Percentiles rank a stretch among this genome's conserved stretches.
Conservation (phyloP, 176 grass and related monocot genomes). For the Microstegium vimineum region DNA sequence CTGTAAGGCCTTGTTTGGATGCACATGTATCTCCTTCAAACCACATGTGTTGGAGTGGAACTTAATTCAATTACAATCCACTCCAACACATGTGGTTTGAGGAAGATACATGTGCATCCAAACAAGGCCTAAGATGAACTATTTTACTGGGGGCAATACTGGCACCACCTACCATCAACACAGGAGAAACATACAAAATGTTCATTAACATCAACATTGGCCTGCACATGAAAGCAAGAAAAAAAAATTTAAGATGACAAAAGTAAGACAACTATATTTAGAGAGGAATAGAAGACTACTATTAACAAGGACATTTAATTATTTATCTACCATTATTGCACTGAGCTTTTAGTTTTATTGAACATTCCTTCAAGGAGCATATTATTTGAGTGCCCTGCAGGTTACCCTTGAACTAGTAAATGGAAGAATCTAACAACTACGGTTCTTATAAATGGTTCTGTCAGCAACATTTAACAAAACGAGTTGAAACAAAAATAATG, state of each 20-base stretch:
- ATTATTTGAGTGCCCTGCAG: not conserved
- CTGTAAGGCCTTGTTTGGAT: no score
- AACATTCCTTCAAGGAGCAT: not conserved
- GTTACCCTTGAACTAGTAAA: not conserved
- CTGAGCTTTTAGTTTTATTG: not conserved
- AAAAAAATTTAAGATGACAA: constrained; percentile 2
- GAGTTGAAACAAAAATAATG: not conserved
- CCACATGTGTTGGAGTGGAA: no score
- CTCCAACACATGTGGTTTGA: no score
- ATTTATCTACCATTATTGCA: not conserved
- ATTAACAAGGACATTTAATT: constrained; percentile 11
- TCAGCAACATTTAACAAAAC: not conserved
- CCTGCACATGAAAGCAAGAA: constrained; percentile 40
- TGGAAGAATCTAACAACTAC: not conserved
- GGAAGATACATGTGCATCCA: no score
- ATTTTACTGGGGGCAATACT: not conserved
- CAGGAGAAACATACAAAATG: constrained; percentile 98
- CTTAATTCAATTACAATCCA: no score
- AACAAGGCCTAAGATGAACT: no score
- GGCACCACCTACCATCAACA: constrained; percentile 70
- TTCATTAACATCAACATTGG: constrained; percentile 67
- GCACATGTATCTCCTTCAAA: no score
- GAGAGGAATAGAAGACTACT: not conserved
- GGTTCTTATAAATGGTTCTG: not conserved
- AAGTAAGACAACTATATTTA: not conserved